Percentiles rank a stretch among this genome's conserved stretches.
Conservation (phyloP, 352 stramenopile genomes). For the Phytopythium montanum region DNA sequence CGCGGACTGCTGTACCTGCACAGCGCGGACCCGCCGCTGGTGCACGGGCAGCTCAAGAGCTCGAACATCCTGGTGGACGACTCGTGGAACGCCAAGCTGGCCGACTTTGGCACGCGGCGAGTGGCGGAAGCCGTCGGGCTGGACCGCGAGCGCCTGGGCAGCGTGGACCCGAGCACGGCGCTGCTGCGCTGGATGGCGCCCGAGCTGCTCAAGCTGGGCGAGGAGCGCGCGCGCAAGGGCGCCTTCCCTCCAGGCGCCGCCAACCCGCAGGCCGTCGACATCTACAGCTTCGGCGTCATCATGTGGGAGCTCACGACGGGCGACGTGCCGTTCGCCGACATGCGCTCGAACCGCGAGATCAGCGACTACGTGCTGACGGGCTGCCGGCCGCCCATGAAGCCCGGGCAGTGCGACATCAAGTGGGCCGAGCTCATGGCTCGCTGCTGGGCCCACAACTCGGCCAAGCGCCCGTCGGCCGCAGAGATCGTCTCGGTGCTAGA, state of each 20-base stretch:
- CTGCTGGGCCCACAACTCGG: constrained; percentile 80
- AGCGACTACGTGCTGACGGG: constrained; percentile 71
- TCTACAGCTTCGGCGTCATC: constrained; percentile 87
- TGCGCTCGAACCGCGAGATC: constrained; percentile 71
- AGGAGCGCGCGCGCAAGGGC: constrained; percentile 68
- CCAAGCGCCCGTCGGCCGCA: constrained; percentile 61
- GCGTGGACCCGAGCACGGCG: constrained; percentile 48
- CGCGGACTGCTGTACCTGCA: constrained; percentile 82
- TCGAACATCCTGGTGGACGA: constrained; percentile 88
- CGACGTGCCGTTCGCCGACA: constrained; percentile 71
- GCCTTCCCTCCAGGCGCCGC: constrained; percentile 39
- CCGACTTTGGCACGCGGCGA: constrained; percentile 79
- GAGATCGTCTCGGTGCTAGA: constrained; percentile 83
- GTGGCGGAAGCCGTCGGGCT: constrained; percentile 80
- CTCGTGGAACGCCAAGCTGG: constrained; percentile 88
- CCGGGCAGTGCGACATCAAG: constrained; percentile 74
- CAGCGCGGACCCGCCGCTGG: constrained; percentile 77
- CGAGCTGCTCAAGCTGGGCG: constrained; percentile 74
- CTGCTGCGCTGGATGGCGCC: constrained; percentile 76
- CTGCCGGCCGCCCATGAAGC: constrained; percentile 71
- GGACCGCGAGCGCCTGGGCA: constrained; percentile 54
- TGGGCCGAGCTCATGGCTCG: constrained; percentile 82
- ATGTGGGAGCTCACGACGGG: constrained; percentile 86
- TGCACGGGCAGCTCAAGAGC: constrained; percentile 86
- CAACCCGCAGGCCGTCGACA: constrained; percentile 75